phyloP scores from a whole-genome alignment of 2,329 filamentous ascomycete species.

The Penicillium janthinellum region DNA sequence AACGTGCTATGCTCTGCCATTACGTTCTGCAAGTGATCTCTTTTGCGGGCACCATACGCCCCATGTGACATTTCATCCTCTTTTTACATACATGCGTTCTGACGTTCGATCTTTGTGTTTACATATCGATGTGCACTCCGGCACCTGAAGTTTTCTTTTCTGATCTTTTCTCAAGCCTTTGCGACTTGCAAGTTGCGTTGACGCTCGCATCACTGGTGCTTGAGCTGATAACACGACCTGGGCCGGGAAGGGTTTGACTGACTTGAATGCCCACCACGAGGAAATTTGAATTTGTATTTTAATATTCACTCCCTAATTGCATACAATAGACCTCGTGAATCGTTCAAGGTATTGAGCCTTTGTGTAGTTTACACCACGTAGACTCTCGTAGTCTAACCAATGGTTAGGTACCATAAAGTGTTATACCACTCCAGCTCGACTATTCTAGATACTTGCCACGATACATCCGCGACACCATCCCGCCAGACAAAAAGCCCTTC shows the following conservation, averaged over 20 bases:
- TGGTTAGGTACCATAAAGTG: neutral
- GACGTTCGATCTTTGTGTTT: neutral
- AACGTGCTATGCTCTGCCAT: neutral
- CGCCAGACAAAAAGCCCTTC: no score
- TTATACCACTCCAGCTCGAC: neutral
- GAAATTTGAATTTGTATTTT: constrained; percentile 14
- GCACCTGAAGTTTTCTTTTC: neutral
- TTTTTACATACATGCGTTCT: neutral
- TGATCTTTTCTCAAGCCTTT: neutral
- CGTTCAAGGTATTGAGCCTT: neutral
- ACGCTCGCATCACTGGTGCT: neutral
- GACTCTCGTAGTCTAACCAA: neutral
- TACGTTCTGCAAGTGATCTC: neutral
- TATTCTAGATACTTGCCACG: neutral
- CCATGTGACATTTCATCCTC: constrained; percentile 1
- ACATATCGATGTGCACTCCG: neutral
- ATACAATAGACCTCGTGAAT: constrained; percentile 16
- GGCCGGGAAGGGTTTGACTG: neutral
- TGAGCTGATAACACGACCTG: neutral
- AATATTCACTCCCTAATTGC: constrained; percentile 16
- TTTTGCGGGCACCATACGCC: neutral
- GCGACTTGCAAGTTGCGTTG: neutral
- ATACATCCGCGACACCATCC: neutral
- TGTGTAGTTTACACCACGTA: neutral
- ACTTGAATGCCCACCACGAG: constrained; percentile 4